Percentiles rank a stretch among this genome's conserved stretches.
Conservation (phyloP, 441 rosid species). For the Populus trichocarpa region DNA sequence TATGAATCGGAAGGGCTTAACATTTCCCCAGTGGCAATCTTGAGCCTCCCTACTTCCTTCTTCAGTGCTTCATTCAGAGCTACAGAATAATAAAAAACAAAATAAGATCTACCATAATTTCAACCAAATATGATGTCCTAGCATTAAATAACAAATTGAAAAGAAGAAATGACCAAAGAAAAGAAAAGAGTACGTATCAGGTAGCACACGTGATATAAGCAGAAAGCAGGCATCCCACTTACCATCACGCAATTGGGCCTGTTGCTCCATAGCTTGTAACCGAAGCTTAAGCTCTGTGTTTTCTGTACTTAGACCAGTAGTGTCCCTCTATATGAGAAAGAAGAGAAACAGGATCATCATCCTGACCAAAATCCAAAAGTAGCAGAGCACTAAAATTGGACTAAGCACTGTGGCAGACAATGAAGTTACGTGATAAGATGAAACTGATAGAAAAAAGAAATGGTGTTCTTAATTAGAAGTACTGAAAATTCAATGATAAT, state of each 20-base stretch:
- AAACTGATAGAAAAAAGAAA: not conserved
- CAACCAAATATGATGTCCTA: not conserved
- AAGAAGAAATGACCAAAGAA: not conserved
- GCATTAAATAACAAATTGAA: not conserved
- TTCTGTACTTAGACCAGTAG: constrained; percentile 61
- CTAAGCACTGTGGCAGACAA: not conserved
- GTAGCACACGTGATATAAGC: not conserved
- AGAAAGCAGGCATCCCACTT: not conserved
- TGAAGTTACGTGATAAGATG: not conserved
- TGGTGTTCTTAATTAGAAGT: not conserved
- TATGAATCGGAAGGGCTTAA: constrained; percentile 45
- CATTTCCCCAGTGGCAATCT: constrained; percentile 68
- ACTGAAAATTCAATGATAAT: not conserved
- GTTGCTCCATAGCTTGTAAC: constrained; percentile 83
- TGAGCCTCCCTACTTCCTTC: constrained; percentile 82
- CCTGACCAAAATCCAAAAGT: not conserved
- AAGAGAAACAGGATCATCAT: not conserved
- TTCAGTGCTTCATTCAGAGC: constrained; percentile 73
- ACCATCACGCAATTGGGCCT: constrained; percentile 86
- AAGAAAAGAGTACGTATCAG: not conserved
- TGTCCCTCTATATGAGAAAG: constrained; percentile 54
- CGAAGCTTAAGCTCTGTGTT: constrained; percentile 79
- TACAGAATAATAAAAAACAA: constrained; percentile 22
- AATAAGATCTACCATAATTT: not conserved
- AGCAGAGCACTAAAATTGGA: not conserved